Base-by-base conservation (phyloP, 768 basidiomycete species). In the Sarcomyxa edulis region DNA sequence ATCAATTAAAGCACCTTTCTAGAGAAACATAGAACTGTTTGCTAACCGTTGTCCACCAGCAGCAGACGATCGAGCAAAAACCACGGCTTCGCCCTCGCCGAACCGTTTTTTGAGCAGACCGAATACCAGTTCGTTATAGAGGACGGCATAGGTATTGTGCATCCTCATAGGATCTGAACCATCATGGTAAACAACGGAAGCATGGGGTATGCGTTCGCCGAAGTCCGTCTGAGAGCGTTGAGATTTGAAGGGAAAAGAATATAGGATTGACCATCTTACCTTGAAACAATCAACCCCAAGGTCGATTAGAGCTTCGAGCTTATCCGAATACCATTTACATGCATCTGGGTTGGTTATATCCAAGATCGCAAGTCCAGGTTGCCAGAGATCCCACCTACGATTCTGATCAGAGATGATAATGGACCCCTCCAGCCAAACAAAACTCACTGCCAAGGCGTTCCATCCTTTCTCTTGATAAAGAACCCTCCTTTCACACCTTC, bases 161-260 rank as follows among this genome's bases (percentile, higher is more conserved):
- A 81, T 73, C 41, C 74, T 66, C 61, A 72, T 70, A 0, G 84
- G 78, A 53, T 84, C 80, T 7, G 77, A 78, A 7, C 79, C 78
- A 47, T 84, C 76, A 51, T 80, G 66, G 65, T 72, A 86, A 12
- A 62, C 62, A 38, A 85, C 72, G 16, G 68, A 65, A 1, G 74
- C 59, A 51, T 85, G 82, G 1, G 84, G 84, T 35, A 86, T 84
- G 8, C 83, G 73, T 55, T 88, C 84, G 20, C 76, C 84, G 51
- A 87, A 87, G 51, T 87, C 83, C 6, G 82, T 87, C 78, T 81
- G 42, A 22, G n/a, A n/a, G n/a, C n/a, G n/a, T n/a, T n/a, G n/a
- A 37, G 35, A 19, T 24, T 32, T 19, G 34, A 35, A 16, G 33
- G 18, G 23, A 35, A 6, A 32, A 29, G n/a, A n/a, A n/a, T n/a